Evolutionary conservation across 1,139 yeast species (phyloP).

Genomic region (Pichia inconspicua): DNA sequence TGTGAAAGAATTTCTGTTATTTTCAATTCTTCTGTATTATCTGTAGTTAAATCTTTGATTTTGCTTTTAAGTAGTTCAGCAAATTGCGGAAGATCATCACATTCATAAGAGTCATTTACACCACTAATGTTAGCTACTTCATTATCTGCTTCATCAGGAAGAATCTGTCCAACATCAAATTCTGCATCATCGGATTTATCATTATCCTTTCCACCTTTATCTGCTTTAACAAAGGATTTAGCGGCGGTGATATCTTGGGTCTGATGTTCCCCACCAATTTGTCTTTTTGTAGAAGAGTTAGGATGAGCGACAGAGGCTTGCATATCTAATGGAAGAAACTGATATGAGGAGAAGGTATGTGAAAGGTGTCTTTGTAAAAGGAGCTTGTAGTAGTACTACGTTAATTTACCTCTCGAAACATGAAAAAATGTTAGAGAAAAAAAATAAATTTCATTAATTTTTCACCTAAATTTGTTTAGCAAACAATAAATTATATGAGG

Average conservation of each 20-base stretch:
- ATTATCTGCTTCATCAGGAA: background rate
- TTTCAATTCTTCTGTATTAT: constrained; percentile 17
- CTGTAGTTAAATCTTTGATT: constrained; percentile 20
- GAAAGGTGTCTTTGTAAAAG: background rate
- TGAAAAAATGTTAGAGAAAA: background rate
- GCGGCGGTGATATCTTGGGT: constrained; percentile 96
- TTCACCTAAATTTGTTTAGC: no score
- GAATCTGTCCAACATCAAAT: constrained; percentile 4
- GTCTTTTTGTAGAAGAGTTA: constrained; percentile 87
- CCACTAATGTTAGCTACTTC: constrained; percentile 1
- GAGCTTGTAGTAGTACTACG: no score
- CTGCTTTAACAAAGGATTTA: constrained; percentile 31
- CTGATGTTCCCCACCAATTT: constrained; percentile 96
- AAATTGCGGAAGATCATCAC: constrained; percentile 5
- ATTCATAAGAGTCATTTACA: constrained; percentile 1
- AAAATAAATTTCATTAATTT: no score
- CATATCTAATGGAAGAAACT: constrained; percentile 29
- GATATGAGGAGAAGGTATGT: no score
- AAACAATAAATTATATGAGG: constrained; percentile 18
- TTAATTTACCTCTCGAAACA: background rate
- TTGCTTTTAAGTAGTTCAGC: constrained; percentile 5
- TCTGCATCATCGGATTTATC: constrained; percentile 8
- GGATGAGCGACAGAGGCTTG: constrained; percentile 71
- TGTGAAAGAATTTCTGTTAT: constrained; percentile 31
- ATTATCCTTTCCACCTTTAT: constrained; percentile 7